Evolutionary conservation across 345 rosid genomes (phyloP), one percentile per base, ranked within the genome.

Genomic region (Camelina laxa): DNA sequence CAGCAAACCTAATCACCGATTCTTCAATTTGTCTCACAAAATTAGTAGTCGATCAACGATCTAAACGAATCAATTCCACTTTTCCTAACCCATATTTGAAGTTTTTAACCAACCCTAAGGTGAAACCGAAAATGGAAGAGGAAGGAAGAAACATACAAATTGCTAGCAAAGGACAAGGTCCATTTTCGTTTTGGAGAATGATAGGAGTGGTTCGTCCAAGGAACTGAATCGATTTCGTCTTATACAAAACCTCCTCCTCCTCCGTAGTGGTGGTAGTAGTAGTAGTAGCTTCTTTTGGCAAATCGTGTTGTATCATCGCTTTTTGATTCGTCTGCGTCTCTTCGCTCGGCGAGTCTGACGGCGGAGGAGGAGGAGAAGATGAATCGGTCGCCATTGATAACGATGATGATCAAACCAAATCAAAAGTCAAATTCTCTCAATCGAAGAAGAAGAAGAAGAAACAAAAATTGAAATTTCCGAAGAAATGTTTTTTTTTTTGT

Each of bases 161-260:
- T 75, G 99, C 99, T 36, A 95, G 90, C 38, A 92, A 85, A 80
- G 99, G 99, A 70, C 99, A 95, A 55, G 99, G 98, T 69, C 99
- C 99, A 80, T 95, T 95, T 80, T 92, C 97, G 83, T 92, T 95
- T 71, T 95, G 98, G 72, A 95, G 98, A 68, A 95, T 70, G 78
- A 95, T 85, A 14, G 97, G 98, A 51, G 97, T 92, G 51, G 85
- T 80, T 57, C 97, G 86, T 22, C 98, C 98, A 31, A 90, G 80
- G 81, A 95, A 92, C 82, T 87, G 89, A 62, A 95, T 82, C 70
- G 85, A 81, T 82, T 95, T 95, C 39, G 96, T 88, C 82, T 83
- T 90, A 78, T 95, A 82, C 49, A 84, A 44, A 73, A 87, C 82
- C 56, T 83, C 85, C 51, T 82, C 85, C 49, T 33, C 7, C 36